Evolutionary conservation across 495 filamentous ascomycete genomes (phyloP), one percentile per base, ranked within the genome.

Genomic region (Pseudevernia furfuracea): DNA sequence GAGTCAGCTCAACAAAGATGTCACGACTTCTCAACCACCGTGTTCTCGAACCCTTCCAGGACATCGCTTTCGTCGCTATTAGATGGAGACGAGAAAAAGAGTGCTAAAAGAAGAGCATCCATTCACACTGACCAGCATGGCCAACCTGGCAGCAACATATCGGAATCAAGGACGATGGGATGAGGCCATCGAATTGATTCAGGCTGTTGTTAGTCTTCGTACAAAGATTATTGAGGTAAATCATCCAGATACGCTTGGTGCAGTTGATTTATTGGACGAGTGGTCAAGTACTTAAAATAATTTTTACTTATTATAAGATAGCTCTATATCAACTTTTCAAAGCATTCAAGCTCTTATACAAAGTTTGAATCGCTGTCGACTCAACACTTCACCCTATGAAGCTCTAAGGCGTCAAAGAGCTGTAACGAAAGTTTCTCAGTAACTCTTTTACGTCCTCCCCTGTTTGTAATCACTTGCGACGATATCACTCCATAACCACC

Each of bases 31-130:
- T 28, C 34, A 38, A 59, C 21, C 58, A 34, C 19, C 58, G 11
- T 59, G 38, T 14, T 59, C 58, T 39, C 58, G 30, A n/a, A 34
- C 28, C 41, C 37, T 66, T 32, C 66, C 62, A 52, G 55, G 41
- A 41, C 61, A 67, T 34, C 66, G n/a, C n/a, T n/a, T n/a, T n/a
- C n/a, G n/a, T n/a, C n/a, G n/a, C n/a, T n/a, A n/a, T n/a, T n/a
- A n/a, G n/a, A n/a, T n/a, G n/a, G n/a, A n/a, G n/a, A n/a, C n/a
- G n/a, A n/a, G n/a, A n/a, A n/a, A n/a, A n/a, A n/a, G n/a, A n/a
- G n/a, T n/a, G n/a, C n/a, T n/a, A n/a, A n/a, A n/a, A n/a, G n/a
- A n/a, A n/a, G n/a, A n/a, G n/a, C n/a, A n/a, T n/a, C n/a, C n/a
- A n/a, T n/a, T n/a, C n/a, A n/a, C n/a, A n/a, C n/a, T n/a, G n/a